Base-by-base conservation (phyloP, 768 basidiomycete genomes). In the Boletus sp. region DNA sequence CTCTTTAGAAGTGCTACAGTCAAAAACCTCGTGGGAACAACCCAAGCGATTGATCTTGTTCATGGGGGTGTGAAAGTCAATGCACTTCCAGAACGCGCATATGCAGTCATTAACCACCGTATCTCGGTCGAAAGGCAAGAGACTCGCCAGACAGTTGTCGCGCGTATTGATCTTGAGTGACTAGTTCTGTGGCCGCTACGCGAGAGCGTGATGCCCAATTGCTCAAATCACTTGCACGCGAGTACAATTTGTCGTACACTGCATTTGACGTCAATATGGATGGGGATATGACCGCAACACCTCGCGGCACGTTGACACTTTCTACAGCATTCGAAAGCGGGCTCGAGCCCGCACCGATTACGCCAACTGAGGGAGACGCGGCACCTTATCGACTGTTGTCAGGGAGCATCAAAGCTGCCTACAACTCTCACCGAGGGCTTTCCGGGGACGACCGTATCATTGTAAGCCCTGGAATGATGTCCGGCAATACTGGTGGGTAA, bases 31-130 rank as follows among this genome's bases (percentile, higher is more conserved):
- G 74, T 83, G 5, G 77, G 82, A 33, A 91, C 88, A 5, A 91
- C 90, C 1, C 88, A 90, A 68, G 91, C 91, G 1, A 79, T 87
- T 41, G 89, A 91, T 62, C 64, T 93, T 13, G 77, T 84, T 34
- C 72, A 75, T n/a, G 83, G 83, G 21, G 85, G 84, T 11, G 80
- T 85, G 29, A 90, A 91, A 69, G 76, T 78, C 27, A 93, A 93
- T 62, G 89, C 90, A 27, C 78, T 94, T 23, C 91, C 91, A 1
- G 90, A 93, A 69, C 76, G 73, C 51, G 85, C 82, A 1, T 83
- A 74, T 66, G 87, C 84, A 1, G 68, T 90, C 23, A 77, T 90
- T 29, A 88, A 91, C 63, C 87, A 88, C 62, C 83, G 88, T 6
- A 82, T 90, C 48, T 77, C 84, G 5, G 79, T 80, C 7, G 74